Percentiles rank a stretch among this genome's conserved stretches.
Evolutionary conservation across 2,329 filamentous ascomycete species (phyloP).

Genomic region (Curvularia hawaiiensis): DNA sequence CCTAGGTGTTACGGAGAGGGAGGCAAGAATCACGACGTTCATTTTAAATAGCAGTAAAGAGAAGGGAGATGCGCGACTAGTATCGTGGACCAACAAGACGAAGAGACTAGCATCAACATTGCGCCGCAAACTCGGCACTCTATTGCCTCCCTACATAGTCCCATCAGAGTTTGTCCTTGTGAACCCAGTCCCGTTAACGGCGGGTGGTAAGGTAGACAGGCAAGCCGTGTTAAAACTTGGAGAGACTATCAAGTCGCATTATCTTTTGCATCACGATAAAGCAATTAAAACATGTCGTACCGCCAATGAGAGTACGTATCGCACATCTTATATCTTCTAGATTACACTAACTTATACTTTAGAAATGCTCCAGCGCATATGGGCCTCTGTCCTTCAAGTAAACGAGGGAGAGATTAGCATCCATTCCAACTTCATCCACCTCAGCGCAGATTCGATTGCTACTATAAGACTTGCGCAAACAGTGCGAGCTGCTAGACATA

Average conservation of each 20-base stretch:
- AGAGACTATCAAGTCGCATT: neutral
- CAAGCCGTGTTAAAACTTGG: neutral
- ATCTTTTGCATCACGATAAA: neutral
- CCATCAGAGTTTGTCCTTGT: constrained; percentile 1
- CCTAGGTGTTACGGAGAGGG: too few relatives aligned
- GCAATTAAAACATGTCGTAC: neutral
- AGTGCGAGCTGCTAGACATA: neutral
- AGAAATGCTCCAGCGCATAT: constrained; percentile 1
- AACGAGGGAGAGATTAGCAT: neutral
- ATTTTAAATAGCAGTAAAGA: neutral
- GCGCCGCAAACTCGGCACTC: neutral
- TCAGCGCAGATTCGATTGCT: neutral
- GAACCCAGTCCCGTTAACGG: neutral
- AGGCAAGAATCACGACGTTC: constrained; percentile 1
- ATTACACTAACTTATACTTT: neutral
- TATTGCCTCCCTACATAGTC: neutral
- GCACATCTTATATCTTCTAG: neutral
- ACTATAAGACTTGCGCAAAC: neutral
- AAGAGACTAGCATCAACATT: neutral
- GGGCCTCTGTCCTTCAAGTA: neutral
- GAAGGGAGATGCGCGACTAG: neutral
- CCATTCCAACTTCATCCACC: neutral
- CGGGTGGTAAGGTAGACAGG: neutral
- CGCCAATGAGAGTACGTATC: neutral
- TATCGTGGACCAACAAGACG: neutral